Conservation (phyloP, 495 filamentous ascomycete genomes). For the Hypoxylon lienhwacheense region DNA sequence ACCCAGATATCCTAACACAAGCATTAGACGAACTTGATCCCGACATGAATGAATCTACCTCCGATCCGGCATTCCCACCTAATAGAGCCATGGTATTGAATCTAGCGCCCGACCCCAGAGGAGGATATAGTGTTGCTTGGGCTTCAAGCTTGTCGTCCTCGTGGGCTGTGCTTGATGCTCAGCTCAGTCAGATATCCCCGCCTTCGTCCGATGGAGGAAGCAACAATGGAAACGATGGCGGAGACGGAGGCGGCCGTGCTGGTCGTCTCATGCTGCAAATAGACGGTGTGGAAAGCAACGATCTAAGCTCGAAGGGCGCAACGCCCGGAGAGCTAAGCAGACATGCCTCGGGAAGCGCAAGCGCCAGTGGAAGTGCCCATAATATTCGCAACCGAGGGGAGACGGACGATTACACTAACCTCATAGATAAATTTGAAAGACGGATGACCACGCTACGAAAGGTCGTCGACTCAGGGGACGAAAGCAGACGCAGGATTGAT, state of each 20-base stretch:
- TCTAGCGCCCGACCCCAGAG: constrained; percentile 53
- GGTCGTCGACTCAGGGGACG: constrained; percentile 51
- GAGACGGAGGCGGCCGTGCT: constrained; percentile 27
- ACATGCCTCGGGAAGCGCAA: constrained; percentile 36
- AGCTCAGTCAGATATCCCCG: constrained; percentile 40
- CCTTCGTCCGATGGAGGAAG: constrained; percentile 44
- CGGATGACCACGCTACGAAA: constrained; percentile 58
- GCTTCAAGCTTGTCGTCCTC: constrained; percentile 51
- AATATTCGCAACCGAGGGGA: constrained; percentile 40
- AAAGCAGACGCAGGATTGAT: constrained; percentile 37
- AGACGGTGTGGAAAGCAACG: constrained; percentile 56
- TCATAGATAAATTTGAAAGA: constrained; percentile 70
- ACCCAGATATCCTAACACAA: constrained; percentile 63
- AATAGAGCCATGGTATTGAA: constrained; percentile 62
- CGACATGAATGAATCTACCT: constrained; percentile 22
- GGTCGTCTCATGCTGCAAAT: constrained; percentile 67
- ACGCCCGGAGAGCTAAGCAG: constrained; percentile 31
- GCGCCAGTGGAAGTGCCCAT: constrained; percentile 39
- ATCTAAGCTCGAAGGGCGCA: constrained; percentile 30
- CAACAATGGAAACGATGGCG: constrained; percentile 32
- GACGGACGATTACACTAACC: constrained; percentile 50
- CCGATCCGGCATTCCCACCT: constrained; percentile 28
- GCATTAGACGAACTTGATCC: constrained; percentile 46
- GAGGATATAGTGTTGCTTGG: constrained; percentile 51
- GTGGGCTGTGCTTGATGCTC: constrained; percentile 50